Evolutionary conservation across 129 eudicot species (phyloP).

Genomic region (Flaveria trinervia): DNA sequence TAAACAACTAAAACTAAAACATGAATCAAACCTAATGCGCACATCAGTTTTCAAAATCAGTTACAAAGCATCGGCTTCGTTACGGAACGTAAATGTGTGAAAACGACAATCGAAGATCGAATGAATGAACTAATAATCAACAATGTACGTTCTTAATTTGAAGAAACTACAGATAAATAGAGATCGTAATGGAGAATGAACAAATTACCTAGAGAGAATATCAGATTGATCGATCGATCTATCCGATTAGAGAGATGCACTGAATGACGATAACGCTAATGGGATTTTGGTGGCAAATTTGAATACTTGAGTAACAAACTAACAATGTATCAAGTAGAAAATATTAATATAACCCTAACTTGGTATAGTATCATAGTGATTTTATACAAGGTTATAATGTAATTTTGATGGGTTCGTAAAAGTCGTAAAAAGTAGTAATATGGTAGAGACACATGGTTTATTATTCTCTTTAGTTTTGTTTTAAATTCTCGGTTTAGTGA

Average conservation of each 20-base stretch:
- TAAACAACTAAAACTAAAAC: not conserved
- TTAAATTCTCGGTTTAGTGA: too few relatives aligned
- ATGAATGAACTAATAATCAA: slow-evolving; percentile 12
- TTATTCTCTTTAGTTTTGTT: too few relatives aligned
- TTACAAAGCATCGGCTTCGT: slow-evolving; percentile 2
- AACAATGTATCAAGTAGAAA: too few relatives aligned
- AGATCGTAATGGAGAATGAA: slow-evolving; percentile 9
- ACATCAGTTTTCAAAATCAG: not conserved
- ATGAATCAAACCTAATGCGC: not conserved
- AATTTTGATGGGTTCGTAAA: too few relatives aligned
- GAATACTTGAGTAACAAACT: slow-evolving; percentile 9
- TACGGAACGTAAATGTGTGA: not conserved
- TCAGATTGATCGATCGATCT: slow-evolving; percentile 7
- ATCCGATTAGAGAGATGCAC: not conserved
- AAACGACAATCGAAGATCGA: slow-evolving; percentile 13
- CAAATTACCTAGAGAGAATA: slow-evolving; percentile 17
- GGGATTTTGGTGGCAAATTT: slow-evolving; percentile 34
- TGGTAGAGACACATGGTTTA: too few relatives aligned
- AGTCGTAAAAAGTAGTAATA: too few relatives aligned
- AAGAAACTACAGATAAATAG: not conserved
- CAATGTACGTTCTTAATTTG: not conserved
- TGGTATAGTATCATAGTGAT: too few relatives aligned
- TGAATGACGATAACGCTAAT: slow-evolving; percentile 15
- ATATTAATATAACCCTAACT: too few relatives aligned
- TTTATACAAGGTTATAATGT: too few relatives aligned